phyloP scores from a whole-genome alignment of 768 basidiomycete genomes.

The Mycena epipterygia region DNA sequence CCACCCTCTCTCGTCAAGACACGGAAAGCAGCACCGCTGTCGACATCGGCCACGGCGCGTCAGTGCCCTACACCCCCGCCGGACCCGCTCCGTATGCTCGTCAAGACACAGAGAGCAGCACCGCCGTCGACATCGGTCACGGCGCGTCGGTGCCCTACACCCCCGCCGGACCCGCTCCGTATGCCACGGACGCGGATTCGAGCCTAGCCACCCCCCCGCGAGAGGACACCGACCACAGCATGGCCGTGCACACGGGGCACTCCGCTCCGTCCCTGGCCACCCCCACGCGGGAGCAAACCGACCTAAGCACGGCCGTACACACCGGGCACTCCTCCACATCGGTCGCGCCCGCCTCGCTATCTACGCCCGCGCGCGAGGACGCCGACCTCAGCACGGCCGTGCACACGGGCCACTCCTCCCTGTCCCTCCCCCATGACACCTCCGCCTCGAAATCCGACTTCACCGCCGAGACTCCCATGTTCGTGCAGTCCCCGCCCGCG shows the following conservation, averaged over 20 bases:
- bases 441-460: constrained; percentile 13
- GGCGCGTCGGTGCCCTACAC: background rate
- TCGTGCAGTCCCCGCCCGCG: background rate
- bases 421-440: too few relatives aligned
- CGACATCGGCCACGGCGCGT: background rate
- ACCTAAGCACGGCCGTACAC: constrained; percentile 11
- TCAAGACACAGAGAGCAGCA: too few relatives aligned
- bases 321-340: constrained; percentile 20
- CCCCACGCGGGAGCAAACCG: background rate
- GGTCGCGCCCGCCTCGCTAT: background rate
- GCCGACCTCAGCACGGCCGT: background rate
- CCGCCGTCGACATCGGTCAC: constrained; percentile 2
- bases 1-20: background rate
- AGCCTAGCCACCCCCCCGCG: background rate
- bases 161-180: background rate
- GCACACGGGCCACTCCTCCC: constrained; percentile 26
- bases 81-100: background rate
- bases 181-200: background rate
- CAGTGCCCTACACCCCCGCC: background rate
- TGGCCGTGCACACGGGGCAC: constrained; percentile 24
- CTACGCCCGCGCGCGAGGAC: background rate
- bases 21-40: background rate
- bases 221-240: background rate
- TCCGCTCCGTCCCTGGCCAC: background rate
- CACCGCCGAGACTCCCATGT: background rate